These are phyloP conservation scores for Leucoagaricus sp. DNA, from an alignment of 1,284 basidiomycete genomes.

Conservation along the genomic window DNA sequence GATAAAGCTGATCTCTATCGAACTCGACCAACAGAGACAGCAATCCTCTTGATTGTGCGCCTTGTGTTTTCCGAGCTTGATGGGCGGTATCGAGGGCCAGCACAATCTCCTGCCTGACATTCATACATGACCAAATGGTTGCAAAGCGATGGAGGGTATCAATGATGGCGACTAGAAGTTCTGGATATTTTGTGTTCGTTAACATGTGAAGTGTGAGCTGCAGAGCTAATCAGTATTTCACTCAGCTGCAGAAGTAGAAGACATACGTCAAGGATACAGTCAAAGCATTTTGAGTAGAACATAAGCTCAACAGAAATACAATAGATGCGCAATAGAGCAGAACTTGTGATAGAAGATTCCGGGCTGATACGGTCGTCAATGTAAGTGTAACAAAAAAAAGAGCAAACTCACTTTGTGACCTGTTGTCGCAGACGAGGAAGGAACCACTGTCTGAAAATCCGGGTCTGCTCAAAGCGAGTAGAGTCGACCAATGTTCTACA, in stretches of 20 bases:
- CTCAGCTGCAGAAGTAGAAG: neutral
- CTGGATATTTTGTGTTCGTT: constrained; percentile 47
- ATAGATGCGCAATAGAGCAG: constrained; percentile 49
- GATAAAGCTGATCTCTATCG: constrained; percentile 52
- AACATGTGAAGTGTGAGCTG: constrained; percentile 65
- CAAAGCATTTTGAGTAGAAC: constrained; percentile 61
- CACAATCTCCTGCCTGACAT: constrained; percentile 55
- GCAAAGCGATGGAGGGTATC: constrained; percentile 67
- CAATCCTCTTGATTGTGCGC: constrained; percentile 63
- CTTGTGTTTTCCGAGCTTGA: constrained; percentile 59
- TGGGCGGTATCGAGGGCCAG: constrained; percentile 62
- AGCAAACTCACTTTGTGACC: constrained; percentile 43
- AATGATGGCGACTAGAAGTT: constrained; percentile 60
- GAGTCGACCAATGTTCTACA: constrained; percentile 52
- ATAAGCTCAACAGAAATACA: constrained; percentile 60
- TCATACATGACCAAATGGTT: constrained; percentile 77
- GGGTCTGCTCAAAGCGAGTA: constrained; percentile 69
- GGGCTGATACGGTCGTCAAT: neutral
- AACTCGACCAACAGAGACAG: constrained; percentile 63
- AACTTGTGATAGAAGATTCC: constrained; percentile 9
- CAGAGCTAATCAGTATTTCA: neutral
- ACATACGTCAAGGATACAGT: constrained; percentile 66
- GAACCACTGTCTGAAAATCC: constrained; percentile 68
- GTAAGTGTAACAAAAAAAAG: neutral
- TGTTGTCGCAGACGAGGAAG: constrained; percentile 61